These are phyloP conservation scores for Hyparrhenia diplandra DNA, from an alignment of 176 grass and related monocot species.

Conservation along the genomic window DNA sequence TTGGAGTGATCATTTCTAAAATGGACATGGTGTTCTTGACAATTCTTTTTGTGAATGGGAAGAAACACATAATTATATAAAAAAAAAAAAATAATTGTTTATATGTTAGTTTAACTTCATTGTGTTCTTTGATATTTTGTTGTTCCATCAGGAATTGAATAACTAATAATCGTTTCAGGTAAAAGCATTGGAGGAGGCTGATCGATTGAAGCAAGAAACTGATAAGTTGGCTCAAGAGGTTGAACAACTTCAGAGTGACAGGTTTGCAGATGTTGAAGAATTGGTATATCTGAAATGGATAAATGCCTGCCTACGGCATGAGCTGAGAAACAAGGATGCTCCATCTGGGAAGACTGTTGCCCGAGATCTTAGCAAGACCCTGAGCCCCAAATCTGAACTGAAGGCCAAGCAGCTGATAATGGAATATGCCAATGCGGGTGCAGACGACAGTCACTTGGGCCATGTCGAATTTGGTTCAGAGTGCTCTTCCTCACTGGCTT, in stretches of 20 bases:
- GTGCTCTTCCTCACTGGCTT: constrained; percentile 58
- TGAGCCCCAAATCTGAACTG: constrained; percentile 76
- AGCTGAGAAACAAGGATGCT: constrained; percentile 67
- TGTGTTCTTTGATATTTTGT: constrained; percentile 13
- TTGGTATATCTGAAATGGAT: constrained; percentile 98
- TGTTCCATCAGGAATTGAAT: constrained; percentile 21
- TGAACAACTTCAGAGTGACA: constrained; percentile 63
- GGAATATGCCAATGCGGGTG: constrained; percentile 66
- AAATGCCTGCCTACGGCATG: constrained; percentile 91
- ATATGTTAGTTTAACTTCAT: constrained; percentile 1
- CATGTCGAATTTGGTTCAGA: constrained; percentile 69
- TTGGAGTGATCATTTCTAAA: constrained; percentile 9
- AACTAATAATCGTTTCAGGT: constrained; percentile 48
- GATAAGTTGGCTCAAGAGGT: constrained; percentile 63
- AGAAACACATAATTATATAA: constrained; percentile 19
- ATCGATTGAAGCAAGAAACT: constrained; percentile 63
- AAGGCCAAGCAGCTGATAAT: constrained; percentile 93
- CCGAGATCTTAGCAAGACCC: constrained; percentile 70
- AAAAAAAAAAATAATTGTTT: constrained; percentile 26
- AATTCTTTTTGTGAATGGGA: constrained; percentile 21
- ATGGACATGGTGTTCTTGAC: constrained; percentile 10
- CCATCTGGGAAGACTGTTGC: constrained; percentile 56
- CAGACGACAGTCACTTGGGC: constrained; percentile 36
- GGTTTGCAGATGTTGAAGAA: constrained; percentile 87
- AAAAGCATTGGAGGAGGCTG: constrained; percentile 56